phyloP scores from a whole-genome alignment of 768 basidiomycete species.

The Russula lepida region DNA sequence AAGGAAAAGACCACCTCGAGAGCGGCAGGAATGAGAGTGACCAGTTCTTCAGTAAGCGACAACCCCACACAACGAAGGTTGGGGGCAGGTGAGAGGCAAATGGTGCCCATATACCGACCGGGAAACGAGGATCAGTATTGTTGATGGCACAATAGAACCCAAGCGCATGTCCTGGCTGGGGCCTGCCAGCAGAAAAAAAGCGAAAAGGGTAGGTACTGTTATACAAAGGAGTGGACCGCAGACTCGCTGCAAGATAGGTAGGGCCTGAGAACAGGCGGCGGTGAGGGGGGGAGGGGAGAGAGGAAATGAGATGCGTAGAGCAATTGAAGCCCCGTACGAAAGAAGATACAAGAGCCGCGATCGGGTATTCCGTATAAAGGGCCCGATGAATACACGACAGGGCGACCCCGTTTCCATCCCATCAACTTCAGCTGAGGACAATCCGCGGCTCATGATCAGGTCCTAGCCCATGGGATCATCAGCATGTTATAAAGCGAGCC shows the following conservation, averaged over 20 bases:
- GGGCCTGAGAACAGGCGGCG: not conserved
- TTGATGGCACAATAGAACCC: conserved; percentile 19
- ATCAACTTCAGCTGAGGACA: not conserved
- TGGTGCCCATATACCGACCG: conserved; percentile 17
- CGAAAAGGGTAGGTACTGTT: not conserved
- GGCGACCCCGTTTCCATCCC: not conserved
- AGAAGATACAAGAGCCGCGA: not conserved
- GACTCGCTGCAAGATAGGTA: not conserved
- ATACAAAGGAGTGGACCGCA: not conserved
- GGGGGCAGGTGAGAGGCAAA: conserved; percentile 62
- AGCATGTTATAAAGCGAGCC: not conserved
- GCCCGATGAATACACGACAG: not conserved
- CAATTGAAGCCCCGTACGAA: not conserved
- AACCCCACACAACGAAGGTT: conserved; percentile 64
- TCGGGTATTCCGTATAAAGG: not conserved
- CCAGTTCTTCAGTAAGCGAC: conserved; percentile 35
- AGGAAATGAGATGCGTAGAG: not conserved
- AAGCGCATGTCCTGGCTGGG: conserved; percentile 32
- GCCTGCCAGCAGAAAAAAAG: conserved; percentile 23
- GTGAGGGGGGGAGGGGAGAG: not conserved
- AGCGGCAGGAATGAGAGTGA: conserved; percentile 53
- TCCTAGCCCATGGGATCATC: not conserved
- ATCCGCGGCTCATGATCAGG: not conserved
- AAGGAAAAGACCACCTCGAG: conserved; percentile 55
- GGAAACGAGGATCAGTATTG: conserved; percentile 18